These are phyloP conservation scores for Heliamphora exappendiculata DNA, from an alignment of 148 eudicot genomes.

Conservation along the genomic window DNA sequence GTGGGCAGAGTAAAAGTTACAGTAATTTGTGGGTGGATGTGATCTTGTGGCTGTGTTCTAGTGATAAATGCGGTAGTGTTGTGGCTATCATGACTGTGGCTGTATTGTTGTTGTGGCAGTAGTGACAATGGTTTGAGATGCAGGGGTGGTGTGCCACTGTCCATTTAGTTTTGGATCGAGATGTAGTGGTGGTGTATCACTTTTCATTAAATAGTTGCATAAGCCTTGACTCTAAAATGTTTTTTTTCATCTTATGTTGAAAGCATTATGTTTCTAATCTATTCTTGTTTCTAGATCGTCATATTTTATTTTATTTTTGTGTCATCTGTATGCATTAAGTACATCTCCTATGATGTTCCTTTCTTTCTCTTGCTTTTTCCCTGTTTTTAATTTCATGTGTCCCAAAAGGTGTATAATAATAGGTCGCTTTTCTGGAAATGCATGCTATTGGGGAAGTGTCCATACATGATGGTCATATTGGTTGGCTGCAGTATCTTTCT, in stretches of 20 bases:
- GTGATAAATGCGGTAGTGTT: background rate
- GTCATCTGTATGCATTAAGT: background rate
- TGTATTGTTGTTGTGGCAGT: background rate
- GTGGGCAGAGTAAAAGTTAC: background rate
- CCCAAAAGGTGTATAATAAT: background rate
- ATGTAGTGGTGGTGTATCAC: background rate
- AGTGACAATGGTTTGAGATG: background rate
- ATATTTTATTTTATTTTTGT: background rate
- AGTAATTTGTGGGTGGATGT: background rate
- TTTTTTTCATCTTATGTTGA: background rate
- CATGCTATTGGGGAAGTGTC: background rate
- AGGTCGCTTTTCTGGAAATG: background rate
- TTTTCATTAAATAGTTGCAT: background rate
- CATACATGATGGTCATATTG: background rate
- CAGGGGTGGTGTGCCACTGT: background rate
- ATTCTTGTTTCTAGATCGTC: background rate
- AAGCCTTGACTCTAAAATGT: background rate
- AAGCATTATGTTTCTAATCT: background rate
- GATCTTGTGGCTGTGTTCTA: background rate
- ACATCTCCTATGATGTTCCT: background rate
- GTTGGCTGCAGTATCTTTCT: background rate
- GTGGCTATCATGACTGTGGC: background rate
- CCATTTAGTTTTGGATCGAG: background rate
- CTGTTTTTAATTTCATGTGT: background rate
- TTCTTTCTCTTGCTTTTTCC: background rate